These are phyloP conservation scores for Dactylella cylindrospora DNA, from an alignment of 2,329 filamentous ascomycete species.

Conservation along the genomic window DNA sequence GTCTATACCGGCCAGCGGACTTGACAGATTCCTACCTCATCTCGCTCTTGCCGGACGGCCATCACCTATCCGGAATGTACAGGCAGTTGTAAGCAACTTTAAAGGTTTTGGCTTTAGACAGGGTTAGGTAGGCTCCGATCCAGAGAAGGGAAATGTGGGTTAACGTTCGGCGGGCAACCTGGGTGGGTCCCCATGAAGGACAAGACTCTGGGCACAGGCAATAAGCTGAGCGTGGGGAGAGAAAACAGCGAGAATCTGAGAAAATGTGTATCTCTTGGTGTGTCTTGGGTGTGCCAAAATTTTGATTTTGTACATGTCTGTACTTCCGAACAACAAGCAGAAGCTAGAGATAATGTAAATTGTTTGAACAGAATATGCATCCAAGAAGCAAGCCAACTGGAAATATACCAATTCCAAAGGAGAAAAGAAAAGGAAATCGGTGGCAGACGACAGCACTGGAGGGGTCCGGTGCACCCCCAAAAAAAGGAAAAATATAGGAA, in stretches of 20 bases:
- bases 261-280: slow-evolving; percentile 24
- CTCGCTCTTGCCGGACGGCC: slow-evolving; percentile 18
- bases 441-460: not conserved
- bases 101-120: slow-evolving; percentile 12
- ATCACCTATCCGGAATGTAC: slow-evolving; percentile 43
- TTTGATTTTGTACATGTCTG: too few relatives aligned
- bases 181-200: slow-evolving; percentile 18
- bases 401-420: too few relatives aligned
- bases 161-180: slow-evolving; percentile 27
- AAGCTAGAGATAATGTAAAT: too few relatives aligned
- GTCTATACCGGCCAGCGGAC: not conserved
- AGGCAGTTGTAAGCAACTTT: slow-evolving; percentile 28
- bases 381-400: too few relatives aligned
- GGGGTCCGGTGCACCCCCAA: not conserved
- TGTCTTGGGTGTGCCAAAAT: too few relatives aligned
- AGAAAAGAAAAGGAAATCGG: too few relatives aligned
- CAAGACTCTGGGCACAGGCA: slow-evolving; percentile 37
- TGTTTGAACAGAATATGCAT: too few relatives aligned
- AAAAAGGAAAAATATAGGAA: not conserved
- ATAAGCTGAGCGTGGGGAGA: slow-evolving; percentile 10
- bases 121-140: slow-evolving; percentile 42
- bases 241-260: not conserved
- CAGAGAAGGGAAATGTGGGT: slow-evolving; percentile 20
- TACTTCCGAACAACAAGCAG: too few relatives aligned
- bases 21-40: slow-evolving; percentile 19